Percentiles rank a stretch among this genome's conserved stretches.
phyloP scores from a whole-genome alignment of 192 early-diverging fungal species.

The Coemansia sp. region DNA sequence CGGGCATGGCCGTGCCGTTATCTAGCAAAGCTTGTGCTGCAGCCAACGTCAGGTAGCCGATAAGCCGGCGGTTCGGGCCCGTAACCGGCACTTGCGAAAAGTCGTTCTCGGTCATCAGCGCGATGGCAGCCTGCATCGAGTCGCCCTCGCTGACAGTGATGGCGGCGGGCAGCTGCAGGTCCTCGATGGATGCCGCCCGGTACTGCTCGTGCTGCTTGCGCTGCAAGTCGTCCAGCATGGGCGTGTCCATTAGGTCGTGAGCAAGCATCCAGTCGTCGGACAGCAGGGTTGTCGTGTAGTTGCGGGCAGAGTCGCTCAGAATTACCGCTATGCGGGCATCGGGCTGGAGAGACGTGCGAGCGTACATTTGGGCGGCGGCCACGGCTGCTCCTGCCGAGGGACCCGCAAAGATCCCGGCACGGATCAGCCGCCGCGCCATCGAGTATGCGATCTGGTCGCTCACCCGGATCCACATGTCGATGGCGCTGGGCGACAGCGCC shows the following conservation, averaged over 20 bases:
- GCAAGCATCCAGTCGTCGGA: slow-evolving; percentile 78
- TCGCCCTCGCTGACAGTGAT: slow-evolving; percentile 63
- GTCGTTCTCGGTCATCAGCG: slow-evolving; percentile 76
- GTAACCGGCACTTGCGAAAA: slow-evolving; percentile 87
- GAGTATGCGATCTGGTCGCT: slow-evolving; percentile 70
- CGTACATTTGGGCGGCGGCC: slow-evolving; percentile 58
- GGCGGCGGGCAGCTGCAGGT: slow-evolving; percentile 78
- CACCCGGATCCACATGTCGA: slow-evolving; percentile 68
- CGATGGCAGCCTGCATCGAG: slow-evolving; percentile 61
- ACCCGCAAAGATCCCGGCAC: slow-evolving; percentile 61
- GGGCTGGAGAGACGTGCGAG: slow-evolving; percentile 20
- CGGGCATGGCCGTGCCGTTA: slow-evolving; percentile 47
- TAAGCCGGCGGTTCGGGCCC: slow-evolving; percentile 60
- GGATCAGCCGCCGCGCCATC: slow-evolving; percentile 63
- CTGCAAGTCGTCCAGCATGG: slow-evolving; percentile 57
- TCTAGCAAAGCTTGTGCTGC: slow-evolving; percentile 60
- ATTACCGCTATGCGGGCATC: slow-evolving; percentile 54
- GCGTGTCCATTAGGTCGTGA: slow-evolving; percentile 68
- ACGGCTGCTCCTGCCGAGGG: slow-evolving; percentile 67
- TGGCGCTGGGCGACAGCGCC: slow-evolving; percentile 50
- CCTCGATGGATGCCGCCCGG: slow-evolving; percentile 78
- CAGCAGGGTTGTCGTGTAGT: slow-evolving; percentile 67
- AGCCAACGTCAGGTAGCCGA: slow-evolving; percentile 73
- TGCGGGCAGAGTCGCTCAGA: slow-evolving; percentile 67
- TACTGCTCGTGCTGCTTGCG: slow-evolving; percentile 64